Conservation (phyloP, 768 basidiomycete species). For the Leccinum rimulosum region DNA sequence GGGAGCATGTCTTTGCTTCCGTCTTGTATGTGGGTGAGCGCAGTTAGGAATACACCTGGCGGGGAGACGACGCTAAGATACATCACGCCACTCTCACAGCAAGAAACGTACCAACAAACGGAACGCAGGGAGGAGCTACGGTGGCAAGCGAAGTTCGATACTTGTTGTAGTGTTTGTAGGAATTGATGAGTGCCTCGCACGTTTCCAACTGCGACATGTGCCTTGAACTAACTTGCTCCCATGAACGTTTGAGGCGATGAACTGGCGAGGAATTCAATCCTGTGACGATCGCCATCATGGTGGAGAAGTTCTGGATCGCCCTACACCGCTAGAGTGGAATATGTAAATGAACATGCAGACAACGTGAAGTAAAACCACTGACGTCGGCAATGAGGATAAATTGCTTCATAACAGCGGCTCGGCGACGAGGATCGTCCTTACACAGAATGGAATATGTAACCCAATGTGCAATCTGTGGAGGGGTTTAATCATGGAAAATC, state of each 20-base stretch:
- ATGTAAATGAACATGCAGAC: conserved; percentile 2
- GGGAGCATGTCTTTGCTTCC: conserved; percentile 52
- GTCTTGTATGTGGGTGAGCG: conserved; percentile 60
- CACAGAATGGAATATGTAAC: conserved; percentile 56
- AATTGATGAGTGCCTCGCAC: conserved; percentile 59
- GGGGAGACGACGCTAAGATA: conserved; percentile 1
- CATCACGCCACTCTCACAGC: background rate
- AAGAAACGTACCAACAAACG: conserved; percentile 56
- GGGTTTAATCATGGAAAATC: background rate
- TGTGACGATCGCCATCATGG: conserved; percentile 65
- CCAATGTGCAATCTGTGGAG: conserved; percentile 54
- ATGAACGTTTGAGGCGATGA: conserved; percentile 61
- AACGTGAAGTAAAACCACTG: conserved; percentile 19
- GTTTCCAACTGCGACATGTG: conserved; percentile 47
- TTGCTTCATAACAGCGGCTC: conserved; percentile 61
- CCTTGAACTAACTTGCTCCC: conserved; percentile 53
- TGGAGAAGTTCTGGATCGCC: conserved; percentile 63
- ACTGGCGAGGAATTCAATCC: conserved; percentile 67
- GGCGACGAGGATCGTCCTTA: conserved; percentile 56
- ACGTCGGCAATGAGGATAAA: conserved; percentile 68
- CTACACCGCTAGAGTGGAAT: conserved; percentile 49
- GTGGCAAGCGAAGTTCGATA: conserved; percentile 54
- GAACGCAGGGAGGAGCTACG: conserved; percentile 63
- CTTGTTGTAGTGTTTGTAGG: conserved; percentile 65
- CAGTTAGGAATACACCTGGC: conserved; percentile 57